Conservation (phyloP, 2,329 filamentous ascomycete genomes). For the Verticillium klebahnii region DNA sequence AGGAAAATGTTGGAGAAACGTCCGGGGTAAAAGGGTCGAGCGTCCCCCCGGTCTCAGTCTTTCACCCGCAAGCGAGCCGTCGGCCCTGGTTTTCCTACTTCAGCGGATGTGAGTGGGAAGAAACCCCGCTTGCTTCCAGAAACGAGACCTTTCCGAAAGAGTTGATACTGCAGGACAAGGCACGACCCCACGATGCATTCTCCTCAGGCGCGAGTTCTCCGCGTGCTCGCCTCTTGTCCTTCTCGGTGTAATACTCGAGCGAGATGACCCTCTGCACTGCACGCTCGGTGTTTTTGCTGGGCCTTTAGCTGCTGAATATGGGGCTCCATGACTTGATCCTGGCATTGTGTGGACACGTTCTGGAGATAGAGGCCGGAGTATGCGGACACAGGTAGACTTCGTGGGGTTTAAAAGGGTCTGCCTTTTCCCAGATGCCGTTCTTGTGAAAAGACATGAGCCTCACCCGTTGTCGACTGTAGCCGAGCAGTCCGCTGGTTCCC, state of each 20-base stretch:
- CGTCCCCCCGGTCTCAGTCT: neutral
- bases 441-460: neutral
- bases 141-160: neutral
- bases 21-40: neutral
- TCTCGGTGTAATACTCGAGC: neutral
- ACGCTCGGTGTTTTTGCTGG: neutral
- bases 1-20: neutral
- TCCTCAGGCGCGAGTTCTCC: neutral
- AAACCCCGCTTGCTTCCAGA: neutral
- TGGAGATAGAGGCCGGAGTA: neutral
- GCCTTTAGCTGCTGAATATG: neutral
- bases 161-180: neutral
- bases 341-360: neutral
- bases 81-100: neutral
- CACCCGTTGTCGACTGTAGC: neutral
- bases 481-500: neutral
- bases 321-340: neutral
- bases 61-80: neutral
- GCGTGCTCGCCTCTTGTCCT: neutral
- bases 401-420: neutral
- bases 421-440: neutral
- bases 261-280: neutral
- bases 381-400: neutral
- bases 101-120: neutral
- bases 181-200: neutral